Evolutionary conservation across 2,329 filamentous ascomycete species (phyloP).

Genomic region (Fusarium sterilihyphosum): DNA sequence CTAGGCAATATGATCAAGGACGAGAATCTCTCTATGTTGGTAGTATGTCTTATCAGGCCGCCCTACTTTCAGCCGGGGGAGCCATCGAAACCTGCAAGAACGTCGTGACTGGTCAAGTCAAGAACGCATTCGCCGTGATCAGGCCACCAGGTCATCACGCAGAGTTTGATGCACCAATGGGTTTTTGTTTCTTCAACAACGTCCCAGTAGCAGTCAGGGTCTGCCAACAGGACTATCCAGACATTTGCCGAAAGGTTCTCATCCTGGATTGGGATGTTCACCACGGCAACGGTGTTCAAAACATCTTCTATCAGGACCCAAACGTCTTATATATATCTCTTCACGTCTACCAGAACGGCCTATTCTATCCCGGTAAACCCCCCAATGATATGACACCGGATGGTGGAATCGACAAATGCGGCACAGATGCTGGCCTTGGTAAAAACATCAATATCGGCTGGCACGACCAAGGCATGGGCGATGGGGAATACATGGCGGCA

Average conservation of each 20-base stretch:
- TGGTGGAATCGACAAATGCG: constrained; percentile 69
- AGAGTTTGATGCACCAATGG: constrained; percentile 85
- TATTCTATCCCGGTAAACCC: constrained; percentile 82
- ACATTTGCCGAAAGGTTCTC: constrained; percentile 85
- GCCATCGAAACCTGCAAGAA: constrained; percentile 96
- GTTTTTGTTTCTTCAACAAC: constrained; percentile 98
- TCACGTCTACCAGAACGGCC: constrained; percentile 85
- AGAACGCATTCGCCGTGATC: constrained; percentile 96
- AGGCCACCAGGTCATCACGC: constrained; percentile 96
- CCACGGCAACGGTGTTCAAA: constrained; percentile 91
- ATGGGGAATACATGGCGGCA: constrained; percentile 95
- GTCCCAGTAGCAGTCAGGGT: constrained; percentile 91
- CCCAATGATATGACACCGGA: constrained; percentile 67
- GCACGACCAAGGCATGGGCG: constrained; percentile 83
- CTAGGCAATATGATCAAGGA: constrained; percentile 67
- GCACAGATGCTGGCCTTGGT: constrained; percentile 63
- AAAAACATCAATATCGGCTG: constrained; percentile 75
- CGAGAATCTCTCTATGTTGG: constrained; percentile 87
- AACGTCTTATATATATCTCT: constrained; percentile 96
- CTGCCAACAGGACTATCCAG: constrained; percentile 83
- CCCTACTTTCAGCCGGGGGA: constrained; percentile 86
- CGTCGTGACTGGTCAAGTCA: constrained; percentile 84
- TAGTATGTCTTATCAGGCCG: constrained; percentile 80
- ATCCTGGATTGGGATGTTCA: constrained; percentile 92
- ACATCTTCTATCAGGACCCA: constrained; percentile 93